These are phyloP conservation scores for Conoideocrella luteorostrata DNA, from an alignment of 2,329 filamentous ascomycete genomes.

Conservation along the genomic window DNA sequence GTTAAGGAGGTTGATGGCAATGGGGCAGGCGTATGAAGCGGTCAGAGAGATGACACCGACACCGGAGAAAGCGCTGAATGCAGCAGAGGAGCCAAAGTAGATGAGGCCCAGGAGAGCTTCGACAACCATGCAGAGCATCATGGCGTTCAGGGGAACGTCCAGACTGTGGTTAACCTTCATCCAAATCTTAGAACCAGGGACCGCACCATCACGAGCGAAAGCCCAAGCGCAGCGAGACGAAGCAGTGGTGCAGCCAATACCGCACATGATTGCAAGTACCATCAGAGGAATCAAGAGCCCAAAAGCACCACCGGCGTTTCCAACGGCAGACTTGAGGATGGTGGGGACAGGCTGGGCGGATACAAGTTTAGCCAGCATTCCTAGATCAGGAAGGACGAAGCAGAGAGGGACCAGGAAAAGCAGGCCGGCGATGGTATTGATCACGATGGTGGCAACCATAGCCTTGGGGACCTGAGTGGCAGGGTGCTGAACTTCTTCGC, in stretches of 20 bases:
- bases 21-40: conserved; percentile 60
- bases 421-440: conserved; percentile 61
- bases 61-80: conserved; percentile 68
- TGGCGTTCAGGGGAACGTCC: conserved; percentile 62
- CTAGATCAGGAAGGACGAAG: conserved; percentile 62
- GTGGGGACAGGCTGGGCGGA: conserved; percentile 57
- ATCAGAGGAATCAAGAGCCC: conserved; percentile 58
- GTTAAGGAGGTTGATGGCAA: conserved; percentile 55
- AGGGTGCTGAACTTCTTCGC: conserved; percentile 63
- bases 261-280: conserved; percentile 60
- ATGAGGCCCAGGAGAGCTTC: conserved; percentile 59
- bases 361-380: conserved; percentile 43
- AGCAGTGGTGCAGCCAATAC: conserved; percentile 63
- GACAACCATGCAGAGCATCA: conserved; percentile 64
- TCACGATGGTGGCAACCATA: conserved; percentile 60
- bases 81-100: conserved; percentile 62
- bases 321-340: conserved; percentile 58
- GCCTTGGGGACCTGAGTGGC: conserved; percentile 64
- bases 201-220: conserved; percentile 63
- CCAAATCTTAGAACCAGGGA: conserved; percentile 57
- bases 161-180: conserved; percentile 54
- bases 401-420: conserved; percentile 63
- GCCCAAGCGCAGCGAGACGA: conserved; percentile 63
- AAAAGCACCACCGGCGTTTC: conserved; percentile 54
- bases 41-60: conserved; percentile 66